Base-by-base conservation (phyloP, 2,329 filamentous ascomycete genomes). In the Immersiporthe knoxdaviesiana region DNA sequence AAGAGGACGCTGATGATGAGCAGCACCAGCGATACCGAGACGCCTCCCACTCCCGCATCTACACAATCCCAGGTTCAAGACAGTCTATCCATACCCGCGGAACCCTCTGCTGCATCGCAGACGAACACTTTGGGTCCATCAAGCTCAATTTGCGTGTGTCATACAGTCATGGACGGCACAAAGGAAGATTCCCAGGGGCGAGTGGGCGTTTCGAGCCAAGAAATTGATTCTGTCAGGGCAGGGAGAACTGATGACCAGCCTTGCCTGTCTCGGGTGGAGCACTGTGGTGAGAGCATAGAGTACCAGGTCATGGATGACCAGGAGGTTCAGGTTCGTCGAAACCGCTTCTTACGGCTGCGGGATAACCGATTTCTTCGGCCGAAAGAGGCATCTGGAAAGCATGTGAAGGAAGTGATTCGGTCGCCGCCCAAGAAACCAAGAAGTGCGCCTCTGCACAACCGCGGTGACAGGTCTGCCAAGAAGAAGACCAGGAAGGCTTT, bases 11-110 rank as follows among this genome's bases (percentile, higher is more conserved):
- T 63, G 61, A 62, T 8, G 14, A 14, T 16, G 32, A 58, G 50
- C 39, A 70, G 65, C 27, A 61, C 39, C 54, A 67, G 52, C 32
- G 65, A 61, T 1, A 41, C 44, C 37, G 65, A 65, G 7, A 58
- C 24, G 0, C 16, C 18, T n/a, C 10, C 18, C 10, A 62, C 27
- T 2, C 32, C 61, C n/a, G 27, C 7, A 21, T 8, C 24, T 21
- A 5, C 47, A 10, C 30, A n/a, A 52, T 6, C 30, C 8, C 35
- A 41, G 1, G 10, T 2, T 44, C 24, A 39, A 65, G 16, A 14
- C 16, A 21, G 32, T 59, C 27, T n/a, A 0, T 12, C 56, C 32
- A 37, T 21, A 37, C 18, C 32, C 32, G 16, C 18, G 32, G 56
- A 37, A 12, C 56, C 56, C 18, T 37, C 30, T 6, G 35, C 21